Conservation (phyloP, 306 rosid genomes). For the Dalbergia cultrata region DNA sequence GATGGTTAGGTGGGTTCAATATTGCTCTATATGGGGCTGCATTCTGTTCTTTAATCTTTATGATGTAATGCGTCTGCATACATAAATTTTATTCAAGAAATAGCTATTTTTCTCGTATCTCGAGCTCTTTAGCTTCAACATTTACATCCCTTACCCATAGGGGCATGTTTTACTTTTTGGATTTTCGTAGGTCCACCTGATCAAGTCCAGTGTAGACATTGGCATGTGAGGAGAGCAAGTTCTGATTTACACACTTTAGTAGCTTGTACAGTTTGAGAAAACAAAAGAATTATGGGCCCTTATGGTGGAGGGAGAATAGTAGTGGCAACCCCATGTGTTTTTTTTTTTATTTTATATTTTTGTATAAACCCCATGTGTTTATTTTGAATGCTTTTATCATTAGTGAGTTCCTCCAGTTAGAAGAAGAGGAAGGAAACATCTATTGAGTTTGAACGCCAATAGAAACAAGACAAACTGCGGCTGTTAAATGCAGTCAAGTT, state of each 20-base stretch:
- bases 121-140: slow-evolving; percentile 3
- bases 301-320: slow-evolving; percentile 45
- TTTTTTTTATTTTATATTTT: too few relatives aligned
- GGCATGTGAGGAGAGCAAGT: slow-evolving; percentile 65
- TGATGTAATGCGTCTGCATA: neutral
- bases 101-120: slow-evolving; percentile 13
- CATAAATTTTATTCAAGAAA: neutral
- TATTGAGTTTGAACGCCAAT: neutral
- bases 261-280: slow-evolving; percentile 44
- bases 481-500: slow-evolving; percentile 45
- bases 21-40: slow-evolving; percentile 21
- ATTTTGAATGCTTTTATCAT: slow-evolving; percentile 38
- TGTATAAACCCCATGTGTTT: slow-evolving; percentile 53
- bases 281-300: slow-evolving; percentile 53
- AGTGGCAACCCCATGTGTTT: slow-evolving; percentile 56
- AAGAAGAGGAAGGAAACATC: slow-evolving; percentile 38
- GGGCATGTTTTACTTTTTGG: neutral
- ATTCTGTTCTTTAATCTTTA: neutral
- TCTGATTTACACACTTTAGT: slow-evolving; percentile 36
- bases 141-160: slow-evolving; percentile 25
- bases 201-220: slow-evolving; percentile 49
- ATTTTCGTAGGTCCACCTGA: slow-evolving; percentile 54
- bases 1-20: neutral
- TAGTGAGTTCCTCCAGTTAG: slow-evolving; percentile 47
- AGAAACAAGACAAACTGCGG: slow-evolving; percentile 48